Base-by-base conservation (phyloP, 441 rosid species). In the Erodium moschatum region DNA sequence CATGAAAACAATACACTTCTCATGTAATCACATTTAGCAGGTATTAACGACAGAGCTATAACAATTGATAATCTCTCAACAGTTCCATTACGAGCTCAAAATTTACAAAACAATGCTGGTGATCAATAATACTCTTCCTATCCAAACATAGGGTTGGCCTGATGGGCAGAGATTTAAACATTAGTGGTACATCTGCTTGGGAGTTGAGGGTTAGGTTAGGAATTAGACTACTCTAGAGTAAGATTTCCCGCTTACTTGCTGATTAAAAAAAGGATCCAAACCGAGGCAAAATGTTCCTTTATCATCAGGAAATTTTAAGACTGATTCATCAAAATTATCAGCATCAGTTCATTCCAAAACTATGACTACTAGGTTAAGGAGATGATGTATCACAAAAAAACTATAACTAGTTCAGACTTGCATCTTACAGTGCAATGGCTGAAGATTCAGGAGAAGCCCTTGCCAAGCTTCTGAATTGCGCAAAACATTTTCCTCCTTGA, bases 401-500 rank as follows among this genome's bases (percentile, higher is more conserved):
- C 20, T 18, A 15, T 0, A 56, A 56, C 20, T 15, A 56, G 20
- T 20, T 56, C 21, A 16, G 21, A 15, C 63, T 16, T 10, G 27
- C 20, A 16, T 7, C 21, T 15, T 20, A 56, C 63, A 20, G 16
- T 56, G 63, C 20, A 3, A 20, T 56, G 20, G 27, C 63, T 15
- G 63, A 56, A 6, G 27, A 16, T 15, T 4, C 85, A 85, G 38
- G 87, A 82, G 63, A 79, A 77, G 29, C 84, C 87, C 78, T 77
- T 81, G 44, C 81, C 84, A 67, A 87, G 91, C 81, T 83, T 87
- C 78, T 78, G 86, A 29, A 87, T 87, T 3, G 89, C 89, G 33
- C 82, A 69, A 58, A 77, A 84, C 65, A 87, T 74, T 76, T 84
- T 87, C 79, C 91, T 72, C 69, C 91, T 75, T 10, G 91, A 87